Evolutionary conservation across 805 yeast species (phyloP), one percentile per base, ranked within the genome.

Genomic region (Metschnikowia koreensis): DNA sequence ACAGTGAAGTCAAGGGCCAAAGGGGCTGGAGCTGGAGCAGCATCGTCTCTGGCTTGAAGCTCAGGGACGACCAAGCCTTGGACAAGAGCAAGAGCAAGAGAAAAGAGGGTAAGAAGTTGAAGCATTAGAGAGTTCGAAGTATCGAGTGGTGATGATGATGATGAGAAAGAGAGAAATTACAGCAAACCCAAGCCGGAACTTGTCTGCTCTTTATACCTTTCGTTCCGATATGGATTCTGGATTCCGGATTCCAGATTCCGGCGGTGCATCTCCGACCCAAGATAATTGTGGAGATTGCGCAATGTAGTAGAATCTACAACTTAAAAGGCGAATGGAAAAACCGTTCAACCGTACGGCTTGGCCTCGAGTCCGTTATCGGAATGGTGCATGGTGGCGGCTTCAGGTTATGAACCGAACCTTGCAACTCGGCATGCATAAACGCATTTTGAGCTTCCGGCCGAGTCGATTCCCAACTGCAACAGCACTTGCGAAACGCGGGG

Each of bases 1-100:
- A 57, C 56, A 4, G 48, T 36, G 49, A 54, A 54, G 50, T 52
- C 56, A 36, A 57, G 52, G 15, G 47, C 47, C 49, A 54, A 41
- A 2, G 58, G 56, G 1, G 50, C 50, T 8, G 55, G 54, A 7
- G 46, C 43, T 10, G 53, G 51, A 27, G 44, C 22, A 9, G 16
- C n/a, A 37, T 17, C 46, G 22, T 50, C 46, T 22, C 43, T 41
- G 10, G 41, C 41, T 3, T 33, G 22, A 16, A 50, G 48, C 27
- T 44, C 52, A 36, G 52, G 48, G 10, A 49, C 48, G 15, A 44
- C 52, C 28, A 49, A 34, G 26, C 52, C 52, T 11, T 49, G 44
- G 36, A 49, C 52, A 27, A 49, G 52, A 11, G 45, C 45, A 33
- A 42, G n/a, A 29, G 52, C 52, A 13, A 49, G 48, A 17, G 52